phyloP scores from a whole-genome alignment of 306 rosid species.

The Vigna nakashimae region DNA sequence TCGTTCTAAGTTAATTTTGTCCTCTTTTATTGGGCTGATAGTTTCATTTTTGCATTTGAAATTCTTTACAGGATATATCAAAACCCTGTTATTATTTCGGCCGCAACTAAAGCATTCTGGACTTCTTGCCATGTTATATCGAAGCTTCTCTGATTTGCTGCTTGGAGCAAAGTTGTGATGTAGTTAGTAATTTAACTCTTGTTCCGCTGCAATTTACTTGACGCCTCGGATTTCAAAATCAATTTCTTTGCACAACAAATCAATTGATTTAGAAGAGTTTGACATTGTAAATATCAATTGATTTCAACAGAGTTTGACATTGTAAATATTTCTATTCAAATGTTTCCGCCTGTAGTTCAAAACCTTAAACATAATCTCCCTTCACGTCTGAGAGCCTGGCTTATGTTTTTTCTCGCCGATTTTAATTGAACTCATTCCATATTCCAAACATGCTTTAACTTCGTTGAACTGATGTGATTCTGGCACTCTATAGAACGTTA shows the following conservation, averaged over 20 bases:
- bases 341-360: constrained; percentile 30
- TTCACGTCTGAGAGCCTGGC: not conserved
- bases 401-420: not conserved
- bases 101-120: constrained; percentile 81
- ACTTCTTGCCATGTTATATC: constrained; percentile 78
- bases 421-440: not conserved
- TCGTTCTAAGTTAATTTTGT: not conserved
- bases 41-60: constrained; percentile 18
- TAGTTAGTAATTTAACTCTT: not conserved
- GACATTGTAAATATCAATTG: constrained; percentile 40
- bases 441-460: not conserved
- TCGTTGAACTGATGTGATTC: not conserved
- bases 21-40: not conserved
- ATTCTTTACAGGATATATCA: constrained; percentile 75
- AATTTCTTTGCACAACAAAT: constrained; percentile 26
- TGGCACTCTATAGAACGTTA: not conserved
- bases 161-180: constrained; percentile 17
- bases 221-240: constrained; percentile 25
- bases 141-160: constrained; percentile 67
- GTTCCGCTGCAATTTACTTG: constrained; percentile 36
- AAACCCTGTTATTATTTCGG: constrained; percentile 73
- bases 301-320: not conserved
- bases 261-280: constrained; percentile 22
- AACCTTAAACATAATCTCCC: not conserved
- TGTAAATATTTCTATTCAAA: constrained; percentile 32